Conservation (phyloP, 73 alveolate species). For the Tetrahymena borealis region DNA sequence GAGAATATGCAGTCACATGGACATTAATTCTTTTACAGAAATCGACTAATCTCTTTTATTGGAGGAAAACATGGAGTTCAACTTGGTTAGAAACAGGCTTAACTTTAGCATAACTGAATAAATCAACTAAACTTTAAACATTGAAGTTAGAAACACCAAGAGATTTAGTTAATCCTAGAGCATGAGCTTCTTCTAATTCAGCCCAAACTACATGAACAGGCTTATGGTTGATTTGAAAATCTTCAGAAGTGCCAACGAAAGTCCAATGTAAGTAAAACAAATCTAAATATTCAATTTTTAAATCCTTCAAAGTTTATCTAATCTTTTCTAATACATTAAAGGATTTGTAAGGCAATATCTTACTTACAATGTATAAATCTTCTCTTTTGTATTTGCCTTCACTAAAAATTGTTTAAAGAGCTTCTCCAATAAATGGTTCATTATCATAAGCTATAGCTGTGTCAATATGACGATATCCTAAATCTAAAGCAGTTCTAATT, state of each 20-base stretch:
- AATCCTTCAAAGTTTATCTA: slow-evolving; percentile 46
- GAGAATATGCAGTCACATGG: slow-evolving; percentile 59
- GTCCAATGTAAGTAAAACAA: slow-evolving; percentile 62
- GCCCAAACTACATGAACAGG: slow-evolving; percentile 65
- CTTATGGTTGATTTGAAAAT: slow-evolving; percentile 4
- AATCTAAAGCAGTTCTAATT: slow-evolving; percentile 47
- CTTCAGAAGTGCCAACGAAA: slow-evolving; percentile 28
- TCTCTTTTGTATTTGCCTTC: slow-evolving; percentile 61
- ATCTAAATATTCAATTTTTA: slow-evolving; percentile 54
- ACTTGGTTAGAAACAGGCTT: slow-evolving; percentile 71
- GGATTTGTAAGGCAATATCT: slow-evolving; percentile 54
- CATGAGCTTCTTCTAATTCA: slow-evolving; percentile 56
- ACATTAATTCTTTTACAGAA: slow-evolving; percentile 37
- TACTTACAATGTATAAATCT: slow-evolving; percentile 68
- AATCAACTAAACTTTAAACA: slow-evolving; percentile 44
- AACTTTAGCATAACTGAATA: slow-evolving; percentile 53
- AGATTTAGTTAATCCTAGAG: slow-evolving; percentile 52
- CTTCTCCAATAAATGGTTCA: slow-evolving; percentile 66
- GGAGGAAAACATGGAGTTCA: slow-evolving; percentile 62
- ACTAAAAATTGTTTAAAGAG: slow-evolving; percentile 34
- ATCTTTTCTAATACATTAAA: slow-evolving; percentile 57
- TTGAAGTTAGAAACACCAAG: slow-evolving; percentile 73
- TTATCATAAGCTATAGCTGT: slow-evolving; percentile 57
- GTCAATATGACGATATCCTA: slow-evolving; percentile 76
- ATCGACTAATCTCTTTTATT: slow-evolving; percentile 41